Base-by-base conservation (phyloP, 1,284 basidiomycete species). In the Melampsora americana region DNA sequence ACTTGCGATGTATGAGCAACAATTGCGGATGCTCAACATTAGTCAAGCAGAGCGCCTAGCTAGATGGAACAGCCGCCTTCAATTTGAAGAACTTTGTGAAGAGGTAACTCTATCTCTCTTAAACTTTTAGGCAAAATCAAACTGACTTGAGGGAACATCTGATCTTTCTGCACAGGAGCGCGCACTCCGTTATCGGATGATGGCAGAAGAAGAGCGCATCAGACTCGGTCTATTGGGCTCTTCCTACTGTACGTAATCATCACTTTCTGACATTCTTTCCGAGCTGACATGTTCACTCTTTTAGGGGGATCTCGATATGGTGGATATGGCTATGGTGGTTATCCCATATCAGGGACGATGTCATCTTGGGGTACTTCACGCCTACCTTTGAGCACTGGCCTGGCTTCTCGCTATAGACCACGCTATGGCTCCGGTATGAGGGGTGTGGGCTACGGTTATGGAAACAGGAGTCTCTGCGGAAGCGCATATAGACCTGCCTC, bases 141-240 rank as follows among this genome's bases (percentile, higher is more conserved):
- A n/a, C 28, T 66, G 23, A 14, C 50, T 64, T 59, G 44, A 66
- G 42, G 42, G 16, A 44, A 44, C 14, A 44, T 16, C 12, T 48
- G 5, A 56, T 26, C 12, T 56, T 7, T 56, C 35, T 66, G 56
- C n/a, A 26, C 32, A 73, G 71, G 71, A 73, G 46, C 71, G 62
- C 14, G 71, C 64, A 48, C 50, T 65, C 39, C 20, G 62, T 35
- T 73, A 73, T 64, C n/a, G 32, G 18, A 30, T 53, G 26, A 73
- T 73, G 71, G 71, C 71, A 39, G 62, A 73, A 35, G 71, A 73
- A n/a, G 71, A 73, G 71, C 62, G 71, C 18, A 65, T 66, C 30
- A 73, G 71, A 59, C 62, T 73, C 11, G 62, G 71, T 44, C 62
- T 73, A 53, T 28, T 28, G 53, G 71, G 48, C 28, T 46, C 53